phyloP scores from a whole-genome alignment of 225 moss, liverwort and hornwort species.

The Antitrichia curtipendula region DNA sequence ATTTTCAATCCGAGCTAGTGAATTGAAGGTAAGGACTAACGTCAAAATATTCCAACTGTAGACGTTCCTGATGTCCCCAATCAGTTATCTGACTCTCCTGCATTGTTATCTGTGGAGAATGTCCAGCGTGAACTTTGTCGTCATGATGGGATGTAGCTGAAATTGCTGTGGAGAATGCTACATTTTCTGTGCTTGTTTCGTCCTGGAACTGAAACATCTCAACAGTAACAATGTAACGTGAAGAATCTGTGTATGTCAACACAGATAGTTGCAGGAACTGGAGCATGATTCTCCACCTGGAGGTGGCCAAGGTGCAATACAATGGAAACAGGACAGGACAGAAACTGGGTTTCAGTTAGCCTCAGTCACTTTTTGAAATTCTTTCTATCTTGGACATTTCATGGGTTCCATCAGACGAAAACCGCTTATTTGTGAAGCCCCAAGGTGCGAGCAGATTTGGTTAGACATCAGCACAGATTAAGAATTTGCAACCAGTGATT shows the following conservation, averaged over 20 bases:
- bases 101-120: background rate
- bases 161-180: background rate
- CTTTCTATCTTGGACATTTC: background rate
- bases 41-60: background rate
- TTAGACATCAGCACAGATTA: background rate
- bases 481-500: background rate
- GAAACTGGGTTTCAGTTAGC: background rate
- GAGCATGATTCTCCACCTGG: background rate
- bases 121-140: background rate
- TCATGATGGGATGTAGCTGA: background rate
- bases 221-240: background rate
- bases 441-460: background rate
- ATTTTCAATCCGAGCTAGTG: background rate
- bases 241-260: background rate
- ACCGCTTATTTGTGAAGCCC: background rate
- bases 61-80: background rate
- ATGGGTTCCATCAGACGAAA: background rate
- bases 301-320: background rate
- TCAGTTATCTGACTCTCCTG: background rate
- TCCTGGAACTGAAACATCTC: background rate
- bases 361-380: background rate
- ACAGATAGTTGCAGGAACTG: background rate
- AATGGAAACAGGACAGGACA: background rate
- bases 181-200: background rate
- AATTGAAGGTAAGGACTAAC: background rate